Base-by-base conservation (phyloP, 2,329 filamentous ascomycete genomes). In the Claviceps sp. region DNA sequence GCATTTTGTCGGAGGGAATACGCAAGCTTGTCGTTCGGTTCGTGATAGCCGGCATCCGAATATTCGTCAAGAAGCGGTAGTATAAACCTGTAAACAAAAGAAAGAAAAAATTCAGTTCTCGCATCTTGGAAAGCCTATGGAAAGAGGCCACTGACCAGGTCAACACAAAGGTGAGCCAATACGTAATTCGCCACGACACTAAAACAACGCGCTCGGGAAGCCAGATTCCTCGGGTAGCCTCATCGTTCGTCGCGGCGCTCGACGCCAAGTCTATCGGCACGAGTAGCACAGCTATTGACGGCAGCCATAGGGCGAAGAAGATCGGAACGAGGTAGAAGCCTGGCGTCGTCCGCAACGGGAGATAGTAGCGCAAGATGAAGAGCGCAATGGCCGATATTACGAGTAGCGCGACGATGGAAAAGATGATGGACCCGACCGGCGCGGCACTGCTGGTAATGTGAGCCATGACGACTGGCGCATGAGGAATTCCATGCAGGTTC, bases 241-340 rank as follows among this genome's bases (percentile, higher is more conserved):
- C 81, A 67, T 86, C 84, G 55, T 86, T 82, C 49, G 82, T 82
- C 47, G 81, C 78, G 22, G 87, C 84, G 63, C 81, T 91, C 6
- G 90, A 95, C 1, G 91, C 90, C 58, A 98, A 81, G 68, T 98
- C 93, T 66, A 98, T 94, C 5, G 93, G 93, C 6, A 98, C 89
- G 22, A 98, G 80, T 24, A 98, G 75, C 24, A 97, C 81, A 62
- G 95, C 91, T 66, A 87, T 90, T 47, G 89, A 88, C 11, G 93
- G 94, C 5, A 98, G 80, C 63, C 88, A 90, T 59, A 98, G 78
- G n/a, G 91, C 89, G 59, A 98, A 85, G 72, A 98, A 98, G 56
- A 98, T 89, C 39, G 93, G 91, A 1, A 96, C 78, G 49, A 89
- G 77, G 49, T 97, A 82, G 68, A 94, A 96, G 54, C 84, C 87